Conservation (phyloP, 306 rosid species). For the Rosa lucieae region DNA sequence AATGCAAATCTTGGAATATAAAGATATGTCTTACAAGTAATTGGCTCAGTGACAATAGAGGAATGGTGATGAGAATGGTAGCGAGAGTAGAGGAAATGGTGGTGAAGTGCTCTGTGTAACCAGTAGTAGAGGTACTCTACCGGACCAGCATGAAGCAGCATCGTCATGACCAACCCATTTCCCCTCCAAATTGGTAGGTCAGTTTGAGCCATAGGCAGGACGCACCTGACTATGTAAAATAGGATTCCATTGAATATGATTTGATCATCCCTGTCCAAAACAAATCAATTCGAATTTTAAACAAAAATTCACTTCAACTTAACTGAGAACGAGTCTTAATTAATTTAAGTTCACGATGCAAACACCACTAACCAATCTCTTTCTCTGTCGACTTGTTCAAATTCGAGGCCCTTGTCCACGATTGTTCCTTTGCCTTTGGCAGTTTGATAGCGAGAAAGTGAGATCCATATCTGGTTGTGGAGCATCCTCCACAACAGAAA, state of each 20-base stretch:
- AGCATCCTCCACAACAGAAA: constrained; percentile 45
- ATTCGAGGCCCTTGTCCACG: constrained; percentile 40
- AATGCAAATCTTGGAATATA: not conserved
- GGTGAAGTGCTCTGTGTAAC: constrained; percentile 58
- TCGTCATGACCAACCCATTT: constrained; percentile 27
- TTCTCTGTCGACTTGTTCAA: constrained; percentile 44
- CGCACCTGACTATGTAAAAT: not conserved
- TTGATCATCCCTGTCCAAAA: constrained; percentile 44
- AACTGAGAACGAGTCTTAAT: not conserved
- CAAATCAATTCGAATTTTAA: not conserved
- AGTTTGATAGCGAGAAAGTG: constrained; percentile 54
- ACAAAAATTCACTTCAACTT: not conserved
- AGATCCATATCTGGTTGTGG: constrained; percentile 64
- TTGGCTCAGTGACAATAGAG: constrained; percentile 52
- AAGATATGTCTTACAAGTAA: constrained; percentile 33
- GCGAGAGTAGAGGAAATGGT: constrained; percentile 48
- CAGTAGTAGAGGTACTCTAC: constrained; percentile 52
- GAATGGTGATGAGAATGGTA: constrained; percentile 62
- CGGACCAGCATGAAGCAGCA: constrained; percentile 38
- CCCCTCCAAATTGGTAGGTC: constrained; percentile 33
- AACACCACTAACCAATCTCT: constrained; percentile 21
- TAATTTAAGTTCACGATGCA: not conserved
- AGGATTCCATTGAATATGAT: constrained; percentile 28
- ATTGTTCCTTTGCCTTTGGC: constrained; percentile 53
- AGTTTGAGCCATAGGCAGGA: not conserved